phyloP scores from a whole-genome alignment of 176 grass and related monocot genomes.

The Paspalum notatum region DNA sequence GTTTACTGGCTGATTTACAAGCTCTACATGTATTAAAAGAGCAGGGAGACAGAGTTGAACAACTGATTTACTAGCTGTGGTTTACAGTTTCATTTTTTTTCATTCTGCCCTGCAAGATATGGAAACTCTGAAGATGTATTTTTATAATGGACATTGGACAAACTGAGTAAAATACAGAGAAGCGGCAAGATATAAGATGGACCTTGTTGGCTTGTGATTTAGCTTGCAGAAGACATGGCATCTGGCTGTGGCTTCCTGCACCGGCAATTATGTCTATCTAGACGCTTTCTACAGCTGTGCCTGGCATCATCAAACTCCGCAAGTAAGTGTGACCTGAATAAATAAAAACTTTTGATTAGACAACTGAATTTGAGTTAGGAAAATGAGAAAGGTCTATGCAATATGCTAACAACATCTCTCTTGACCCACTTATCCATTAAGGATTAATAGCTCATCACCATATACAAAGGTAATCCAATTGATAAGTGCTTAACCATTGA shows the following conservation, averaged over 20 bases:
- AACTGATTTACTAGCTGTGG: neutral
- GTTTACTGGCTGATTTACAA: neutral
- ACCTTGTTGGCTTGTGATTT: conserved; percentile 86
- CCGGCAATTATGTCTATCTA: conserved; percentile 90
- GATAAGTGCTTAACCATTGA: neutral
- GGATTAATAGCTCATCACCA: neutral
- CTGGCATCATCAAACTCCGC: conserved; percentile 88
- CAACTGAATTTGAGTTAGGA: too few species aligned
- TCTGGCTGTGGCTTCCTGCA: conserved; percentile 80
- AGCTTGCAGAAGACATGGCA: conserved; percentile 55
- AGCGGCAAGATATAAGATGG: conserved; percentile 11
- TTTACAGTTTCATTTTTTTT: neutral
- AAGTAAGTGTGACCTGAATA: conserved; percentile 80
- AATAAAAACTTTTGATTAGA: conserved; percentile 5
- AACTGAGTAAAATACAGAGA: neutral
- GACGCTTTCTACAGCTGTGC: conserved; percentile 88
- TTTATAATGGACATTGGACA: neutral
- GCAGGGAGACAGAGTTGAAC: neutral
- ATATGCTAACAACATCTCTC: neutral
- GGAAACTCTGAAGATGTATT: neutral
- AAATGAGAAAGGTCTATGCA: neutral
- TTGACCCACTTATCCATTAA: neutral
- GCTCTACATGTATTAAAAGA: conserved; percentile 4
- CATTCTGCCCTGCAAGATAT: neutral
- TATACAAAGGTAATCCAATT: conserved; percentile 23